Conservation (phyloP, 176 grass and related monocot genomes). For the Eleusine indica region DNA sequence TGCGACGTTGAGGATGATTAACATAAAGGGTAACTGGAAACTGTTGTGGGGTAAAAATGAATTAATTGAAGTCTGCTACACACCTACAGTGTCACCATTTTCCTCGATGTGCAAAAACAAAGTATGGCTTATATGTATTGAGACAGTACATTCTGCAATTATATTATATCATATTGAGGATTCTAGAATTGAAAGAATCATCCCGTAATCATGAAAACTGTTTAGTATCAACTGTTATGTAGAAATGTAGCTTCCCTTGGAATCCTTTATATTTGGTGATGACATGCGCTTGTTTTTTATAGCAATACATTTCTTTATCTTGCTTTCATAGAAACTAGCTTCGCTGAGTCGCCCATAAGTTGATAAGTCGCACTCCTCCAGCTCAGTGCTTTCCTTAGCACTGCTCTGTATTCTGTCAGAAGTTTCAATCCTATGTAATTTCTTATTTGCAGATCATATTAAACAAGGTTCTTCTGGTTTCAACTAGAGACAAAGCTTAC, state of each 20-base stretch:
- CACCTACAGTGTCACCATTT: not conserved
- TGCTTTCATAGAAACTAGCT: slow-evolving; percentile 16
- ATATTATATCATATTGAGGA: not conserved
- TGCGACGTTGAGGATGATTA: not conserved
- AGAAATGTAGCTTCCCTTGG: not conserved
- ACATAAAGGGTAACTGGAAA: not conserved
- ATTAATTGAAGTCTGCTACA: not conserved
- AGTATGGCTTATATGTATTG: not conserved
- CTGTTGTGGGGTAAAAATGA: not conserved
- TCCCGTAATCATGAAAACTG: not conserved
- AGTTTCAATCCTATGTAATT: slow-evolving; percentile 22
- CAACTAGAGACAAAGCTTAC: slow-evolving; percentile 86
- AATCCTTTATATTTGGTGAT: slow-evolving; percentile 10
- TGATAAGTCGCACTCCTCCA: not conserved
- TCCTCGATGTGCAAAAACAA: not conserved
- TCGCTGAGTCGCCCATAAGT: not conserved
- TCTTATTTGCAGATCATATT: slow-evolving; percentile 75
- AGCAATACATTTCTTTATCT: not conserved
- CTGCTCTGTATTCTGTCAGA: slow-evolving; percentile 7
- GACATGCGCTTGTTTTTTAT: slow-evolving; percentile 2
- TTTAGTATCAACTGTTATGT: not conserved
- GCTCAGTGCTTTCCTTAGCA: not conserved
- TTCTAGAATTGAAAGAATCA: not conserved
- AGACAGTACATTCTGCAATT: not conserved
- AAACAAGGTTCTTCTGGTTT: slow-evolving; percentile 90